phyloP scores from a whole-genome alignment of 2,329 filamentous ascomycete species.

The Ascochyta rabiei region DNA sequence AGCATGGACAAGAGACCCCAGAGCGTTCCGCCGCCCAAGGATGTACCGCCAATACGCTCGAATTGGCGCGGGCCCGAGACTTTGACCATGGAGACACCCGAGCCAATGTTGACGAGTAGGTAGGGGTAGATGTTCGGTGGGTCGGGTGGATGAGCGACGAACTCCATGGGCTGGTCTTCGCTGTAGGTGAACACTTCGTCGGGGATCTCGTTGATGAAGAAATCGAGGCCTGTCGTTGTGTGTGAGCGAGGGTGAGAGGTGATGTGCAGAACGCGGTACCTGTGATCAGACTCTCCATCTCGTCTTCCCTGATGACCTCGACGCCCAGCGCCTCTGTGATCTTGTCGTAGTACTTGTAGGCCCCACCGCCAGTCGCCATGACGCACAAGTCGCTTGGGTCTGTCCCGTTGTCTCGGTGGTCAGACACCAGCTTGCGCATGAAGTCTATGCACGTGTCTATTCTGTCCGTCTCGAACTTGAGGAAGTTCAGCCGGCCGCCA shows the following conservation, averaged over 20 bases:
- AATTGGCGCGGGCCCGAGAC: constrained; percentile 87
- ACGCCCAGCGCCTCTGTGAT: constrained; percentile 83
- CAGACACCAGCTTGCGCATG: constrained; percentile 82
- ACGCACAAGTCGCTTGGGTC: constrained; percentile 77
- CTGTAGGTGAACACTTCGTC: constrained; percentile 97
- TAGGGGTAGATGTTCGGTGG: constrained; percentile 79
- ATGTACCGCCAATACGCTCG: constrained; percentile 91
- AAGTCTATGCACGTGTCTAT: constrained; percentile 95
- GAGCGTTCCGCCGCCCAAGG: constrained; percentile 93
- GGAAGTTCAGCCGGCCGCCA: constrained; percentile 90
- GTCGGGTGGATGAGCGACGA: constrained; percentile 75
- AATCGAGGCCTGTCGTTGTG: constrained; percentile 75
- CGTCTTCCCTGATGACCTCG: constrained; percentile 89
- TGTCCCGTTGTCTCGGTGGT: constrained; percentile 79
- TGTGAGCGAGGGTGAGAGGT: neutral
- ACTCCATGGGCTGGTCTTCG: constrained; percentile 82
- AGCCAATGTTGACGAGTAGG: constrained; percentile 96
- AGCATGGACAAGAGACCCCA: constrained; percentile 93
- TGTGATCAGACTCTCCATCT: constrained; percentile 98
- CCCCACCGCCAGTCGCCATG: constrained; percentile 94
- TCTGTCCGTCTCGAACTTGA: constrained; percentile 93
- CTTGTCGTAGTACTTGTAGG: constrained; percentile 95
- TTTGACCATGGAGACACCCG: constrained; percentile 95
- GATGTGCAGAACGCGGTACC: constrained; percentile 57
- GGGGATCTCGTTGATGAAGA: constrained; percentile 98